Base-by-base conservation (phyloP, 805 yeast species). In the Cyberlindnera maritima region DNA sequence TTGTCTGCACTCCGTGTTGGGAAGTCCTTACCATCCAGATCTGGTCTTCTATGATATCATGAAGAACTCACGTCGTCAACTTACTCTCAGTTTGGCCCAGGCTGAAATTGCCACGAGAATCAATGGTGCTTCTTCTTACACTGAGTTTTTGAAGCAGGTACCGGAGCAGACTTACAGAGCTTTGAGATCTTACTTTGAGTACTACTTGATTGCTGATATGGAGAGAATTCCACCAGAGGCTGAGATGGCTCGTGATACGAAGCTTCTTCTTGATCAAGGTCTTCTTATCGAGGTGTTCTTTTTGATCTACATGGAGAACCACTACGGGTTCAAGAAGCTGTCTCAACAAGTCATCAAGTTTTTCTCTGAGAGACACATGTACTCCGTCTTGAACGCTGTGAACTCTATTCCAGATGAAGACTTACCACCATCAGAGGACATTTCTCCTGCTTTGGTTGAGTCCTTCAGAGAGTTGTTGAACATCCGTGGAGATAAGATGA, bases 81-180 rank as follows among this genome's bases (percentile, higher is more conserved):
- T 77, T 36, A 76, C 79, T 2, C 70, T 75, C 50, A 75, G 83
- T 0, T 71, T 85, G 21, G 70, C 76, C 20, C 77, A 81, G 74
- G 63, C 74, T 33, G 91, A 85, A 56, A 75, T 83, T 19, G 56
- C 83, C 0, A 70, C 81, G 1, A 71, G 91, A 58, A 59, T 74
- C n/a, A 73, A 75, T 36, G 63, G 63, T 21, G 55, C 57, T 13
- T 57, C 63, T 10, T 58, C 74, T 3, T 63, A 66, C 25, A 46
- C 44, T 1, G 59, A 60, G 3, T 66, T 70, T 43, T 50, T 68
- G 37, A 50, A 56, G 13, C 68, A 63, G n/a, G 46, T 65, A 19
- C 65, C 69, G 28, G 69, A 66, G 47, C 76, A 71, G 51, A 63
- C 70, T 26, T 70, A 64, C 55, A 66, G 62, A 47, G 58, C 74